These are phyloP conservation scores for Saturnispora hagleri DNA, from an alignment of 805 yeast genomes.

Conservation along the genomic window DNA sequence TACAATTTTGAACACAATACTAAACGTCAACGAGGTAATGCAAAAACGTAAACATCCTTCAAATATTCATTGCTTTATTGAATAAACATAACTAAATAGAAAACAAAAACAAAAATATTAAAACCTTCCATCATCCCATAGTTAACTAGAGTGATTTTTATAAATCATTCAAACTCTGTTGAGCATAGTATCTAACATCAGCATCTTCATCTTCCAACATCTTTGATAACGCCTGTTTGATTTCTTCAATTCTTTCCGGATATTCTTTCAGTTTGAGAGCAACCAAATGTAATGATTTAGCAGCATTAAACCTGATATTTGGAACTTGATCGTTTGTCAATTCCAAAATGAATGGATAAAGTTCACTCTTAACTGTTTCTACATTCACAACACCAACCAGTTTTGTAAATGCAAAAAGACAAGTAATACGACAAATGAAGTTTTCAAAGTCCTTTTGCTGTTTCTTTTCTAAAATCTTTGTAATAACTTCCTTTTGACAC, in stretches of 20 bases:
- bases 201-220: slow-evolving; percentile 68
- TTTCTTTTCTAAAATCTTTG: slow-evolving; percentile 51
- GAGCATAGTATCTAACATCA: slow-evolving; percentile 84
- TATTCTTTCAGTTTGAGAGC: slow-evolving; percentile 39
- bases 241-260: slow-evolving; percentile 37
- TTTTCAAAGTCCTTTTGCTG: slow-evolving; percentile 37
- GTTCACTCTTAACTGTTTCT: slow-evolving; percentile 47
- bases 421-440: slow-evolving; percentile 87
- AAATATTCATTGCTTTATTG: background rate
- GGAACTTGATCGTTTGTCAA: slow-evolving; percentile 80
- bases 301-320: slow-evolving; percentile 90
- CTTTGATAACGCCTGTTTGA: slow-evolving; percentile 56
- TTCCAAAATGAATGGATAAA: slow-evolving; percentile 71
- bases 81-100: background rate
- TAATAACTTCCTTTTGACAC: slow-evolving; percentile 80
- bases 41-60: background rate
- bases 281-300: slow-evolving; percentile 65
- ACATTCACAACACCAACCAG: slow-evolving; percentile 63
- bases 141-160: background rate
- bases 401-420: slow-evolving; percentile 79
- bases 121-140: slow-evolving; percentile 1
- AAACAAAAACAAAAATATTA: background rate
- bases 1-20: background rate
- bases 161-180: slow-evolving; percentile 32
- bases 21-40: background rate